Evolutionary conservation across 2,329 filamentous ascomycete genomes (phyloP), one percentile per base, ranked within the genome.

Genomic region (Neocatenulostroma microsporum): DNA sequence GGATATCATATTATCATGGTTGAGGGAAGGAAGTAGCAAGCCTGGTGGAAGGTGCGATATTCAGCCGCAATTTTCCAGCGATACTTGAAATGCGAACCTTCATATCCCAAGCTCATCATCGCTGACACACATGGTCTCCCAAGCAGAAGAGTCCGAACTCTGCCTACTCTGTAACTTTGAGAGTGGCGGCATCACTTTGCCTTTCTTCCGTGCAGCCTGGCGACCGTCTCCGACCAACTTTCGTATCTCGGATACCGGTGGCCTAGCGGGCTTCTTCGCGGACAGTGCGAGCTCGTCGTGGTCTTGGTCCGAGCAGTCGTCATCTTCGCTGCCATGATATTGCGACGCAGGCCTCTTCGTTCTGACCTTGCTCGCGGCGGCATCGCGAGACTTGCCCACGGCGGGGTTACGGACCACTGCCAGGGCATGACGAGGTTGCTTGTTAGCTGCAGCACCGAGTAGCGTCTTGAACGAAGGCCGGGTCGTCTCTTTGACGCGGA

Each of bases 1-100:
- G 84, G 83, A 1, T 87, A 87, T 65, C 83, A 77, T 21, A 31
- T 32, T 10, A 33, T 38, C 21, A 32, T 38, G 36, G 36, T 38
- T 14, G 26, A 37, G 17, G 28, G 35, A 6, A 17, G 28, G n/a
- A 30, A 31, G 35, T 36, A 20, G 23, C 9, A 25, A 25, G 23
- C n/a, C 23, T 8, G 23, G 23, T n/a, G n/a, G 23, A 25, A 25
- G 23, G 8, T 25, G 9, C 23, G 23, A 25, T 25, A n/a, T 25
- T 25, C 13, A 25, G 3, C 23, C 3, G 3, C 11, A 10, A 3
- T 25, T 25, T 25, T n/a, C n/a, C n/a, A n/a, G n/a, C n/a, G n/a
- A n/a, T n/a, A n/a, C n/a, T 25, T 4, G 21, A 14, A 27, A 15
- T 11, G 13, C 29, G n/a, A 7, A 6, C 4, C 13, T n/a, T 24